Evolutionary conservation across 352 stramenopile species (phyloP), one percentile per base, ranked within the genome.

Genomic region (Peronospora destructor): DNA sequence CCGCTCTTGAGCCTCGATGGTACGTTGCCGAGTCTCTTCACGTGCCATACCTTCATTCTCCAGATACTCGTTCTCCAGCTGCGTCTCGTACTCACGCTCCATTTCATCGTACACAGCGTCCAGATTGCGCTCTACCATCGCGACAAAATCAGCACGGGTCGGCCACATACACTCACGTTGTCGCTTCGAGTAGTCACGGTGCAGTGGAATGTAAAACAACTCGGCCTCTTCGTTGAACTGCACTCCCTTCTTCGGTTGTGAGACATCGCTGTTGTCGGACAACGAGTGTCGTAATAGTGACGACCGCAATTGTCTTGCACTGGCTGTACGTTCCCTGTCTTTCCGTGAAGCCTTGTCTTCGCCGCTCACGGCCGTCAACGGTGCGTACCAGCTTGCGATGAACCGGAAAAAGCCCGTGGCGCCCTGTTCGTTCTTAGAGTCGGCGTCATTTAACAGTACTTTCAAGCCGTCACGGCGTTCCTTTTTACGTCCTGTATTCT

Each of bases 121-220:
- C 25, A 93, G 55, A 37, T 93, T 93, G 33, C 80, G 83, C 62
- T 93, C 83, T n/a, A 93, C 83, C 83, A 93, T 93, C 4, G 77
- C 53, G 16, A 93, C 70, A 44, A 93, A 91, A 52, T 93, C 80
- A n/a, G 64, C 21, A 6, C 83, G 79, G 5, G 79, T 85, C 34
- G 85, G 81, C 83, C 83, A 93, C 78, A 93, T 90, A 42, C 76
- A 80, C 35, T 91, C 78, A 14, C 83, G 77, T 54, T 93, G 83
- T 13, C 78, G 80, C 70, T 89, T 89, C 32, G 83, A 89, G 58
- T 91, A 90, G 60, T 93, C 83, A 12, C 66, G 68, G 42, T 91
- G 80, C 36, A 91, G 47, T 8, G 83, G 83, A 38, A 93, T 93
- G 63, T 91, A 90, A 53, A 90, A 91, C 51, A 93, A 48, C 64